Conservation (phyloP, 495 filamentous ascomycete genomes). For the Neurospora pannonica region DNA sequence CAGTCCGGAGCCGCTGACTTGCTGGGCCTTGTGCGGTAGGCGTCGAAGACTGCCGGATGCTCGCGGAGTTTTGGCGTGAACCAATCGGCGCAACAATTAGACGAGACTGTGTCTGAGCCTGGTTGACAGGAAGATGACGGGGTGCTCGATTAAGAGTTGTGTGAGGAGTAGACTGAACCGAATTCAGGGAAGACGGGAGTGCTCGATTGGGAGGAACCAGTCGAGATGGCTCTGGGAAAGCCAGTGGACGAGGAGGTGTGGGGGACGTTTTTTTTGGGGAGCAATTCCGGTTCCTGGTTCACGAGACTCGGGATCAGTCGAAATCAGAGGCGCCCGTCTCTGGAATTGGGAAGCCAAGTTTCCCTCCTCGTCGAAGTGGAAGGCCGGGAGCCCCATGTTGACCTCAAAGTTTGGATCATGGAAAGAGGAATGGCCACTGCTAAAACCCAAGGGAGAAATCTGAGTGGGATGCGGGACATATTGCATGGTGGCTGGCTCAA, state of each 20-base stretch:
- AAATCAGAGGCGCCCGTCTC: slow-evolving; percentile 8
- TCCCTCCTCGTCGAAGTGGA: slow-evolving; percentile 48
- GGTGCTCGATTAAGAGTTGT: background rate
- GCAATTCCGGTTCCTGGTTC: background rate
- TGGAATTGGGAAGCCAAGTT: slow-evolving; percentile 14
- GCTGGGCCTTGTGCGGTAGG: background rate
- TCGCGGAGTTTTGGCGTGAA: background rate
- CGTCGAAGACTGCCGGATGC: background rate
- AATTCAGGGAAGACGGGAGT: background rate
- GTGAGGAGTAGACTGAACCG: background rate
- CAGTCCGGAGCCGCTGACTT: background rate
- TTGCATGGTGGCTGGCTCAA: background rate
- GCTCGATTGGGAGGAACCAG: background rate
- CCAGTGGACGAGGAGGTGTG: background rate
- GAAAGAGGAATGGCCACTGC: background rate
- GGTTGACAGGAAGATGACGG: background rate
- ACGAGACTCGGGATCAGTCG: background rate
- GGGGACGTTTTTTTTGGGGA: background rate
- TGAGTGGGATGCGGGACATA: background rate
- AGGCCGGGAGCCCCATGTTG: slow-evolving; percentile 17
- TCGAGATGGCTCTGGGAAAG: background rate
- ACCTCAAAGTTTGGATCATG: slow-evolving; percentile 72
- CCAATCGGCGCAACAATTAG: background rate
- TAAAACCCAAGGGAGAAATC: background rate
- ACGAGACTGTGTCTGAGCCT: background rate